Conservation (phyloP, 306 rosid species). For the Citrullus amarus region DNA sequence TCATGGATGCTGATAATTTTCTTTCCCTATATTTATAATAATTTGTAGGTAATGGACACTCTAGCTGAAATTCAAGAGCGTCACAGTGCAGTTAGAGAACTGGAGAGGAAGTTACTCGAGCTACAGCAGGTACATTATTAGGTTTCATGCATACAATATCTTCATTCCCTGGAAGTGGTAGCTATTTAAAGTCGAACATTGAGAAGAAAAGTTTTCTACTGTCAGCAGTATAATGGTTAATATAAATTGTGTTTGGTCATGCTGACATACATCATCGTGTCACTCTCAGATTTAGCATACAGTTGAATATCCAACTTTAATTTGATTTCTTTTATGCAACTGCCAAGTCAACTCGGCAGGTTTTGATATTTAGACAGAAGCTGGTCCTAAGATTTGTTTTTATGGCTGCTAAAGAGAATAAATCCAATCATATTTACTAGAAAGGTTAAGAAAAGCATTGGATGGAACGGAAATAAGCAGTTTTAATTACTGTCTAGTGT, state of each 20-base stretch:
- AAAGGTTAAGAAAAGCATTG: not conserved
- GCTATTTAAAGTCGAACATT: not conserved
- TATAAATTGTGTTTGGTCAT: not conserved
- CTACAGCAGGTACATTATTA: conserved; percentile 56
- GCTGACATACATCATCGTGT: not conserved
- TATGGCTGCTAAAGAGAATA: not conserved
- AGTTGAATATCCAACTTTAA: not conserved
- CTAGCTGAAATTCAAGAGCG: conserved; percentile 95
- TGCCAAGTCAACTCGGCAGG: not conserved
- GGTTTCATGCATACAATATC: conserved; percentile 1
- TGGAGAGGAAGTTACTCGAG: conserved; percentile 86
- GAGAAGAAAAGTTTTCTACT: not conserved
- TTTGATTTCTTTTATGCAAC: not conserved
- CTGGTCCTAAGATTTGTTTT: not conserved
- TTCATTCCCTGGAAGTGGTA: not conserved
- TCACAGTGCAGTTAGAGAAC: conserved; percentile 79
- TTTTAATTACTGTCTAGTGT: not conserved
- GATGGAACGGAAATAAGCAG: not conserved
- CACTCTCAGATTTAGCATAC: not conserved
- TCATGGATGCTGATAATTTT: not conserved
- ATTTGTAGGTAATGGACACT: conserved; percentile 70
- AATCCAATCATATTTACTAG: not conserved
- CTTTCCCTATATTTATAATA: not conserved
- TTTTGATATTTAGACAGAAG: not conserved
- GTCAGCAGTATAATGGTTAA: not conserved